Conservation (phyloP, 306 rosid species). For the Trifolium dubium region DNA sequence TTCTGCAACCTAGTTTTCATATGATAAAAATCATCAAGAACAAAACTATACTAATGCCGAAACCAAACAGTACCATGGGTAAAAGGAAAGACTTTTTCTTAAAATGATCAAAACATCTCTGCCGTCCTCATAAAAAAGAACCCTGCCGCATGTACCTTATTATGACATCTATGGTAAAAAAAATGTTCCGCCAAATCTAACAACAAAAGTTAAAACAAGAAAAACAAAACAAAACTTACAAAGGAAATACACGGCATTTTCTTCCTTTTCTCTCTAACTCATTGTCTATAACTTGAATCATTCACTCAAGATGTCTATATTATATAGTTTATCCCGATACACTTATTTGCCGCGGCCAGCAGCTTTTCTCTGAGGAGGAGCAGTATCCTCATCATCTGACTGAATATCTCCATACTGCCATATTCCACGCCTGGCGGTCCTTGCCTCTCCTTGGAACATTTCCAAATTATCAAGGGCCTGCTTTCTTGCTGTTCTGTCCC, state of each 20-base stretch:
- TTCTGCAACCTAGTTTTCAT: neutral
- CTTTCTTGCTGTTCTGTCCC: constrained; percentile 77
- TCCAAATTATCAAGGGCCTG: constrained; percentile 75
- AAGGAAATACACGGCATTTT: constrained; percentile 52
- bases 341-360: constrained; percentile 68
- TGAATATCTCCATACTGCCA: constrained; percentile 94
- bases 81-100: neutral
- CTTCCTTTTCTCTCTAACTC: constrained; percentile 46
- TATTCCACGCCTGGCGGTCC: constrained; percentile 70
- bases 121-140: constrained; percentile 38
- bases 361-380: constrained; percentile 74
- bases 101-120: constrained; percentile 46
- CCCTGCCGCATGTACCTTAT: constrained; percentile 59
- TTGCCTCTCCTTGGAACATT: constrained; percentile 78
- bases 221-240: constrained; percentile 59
- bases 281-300: constrained; percentile 52
- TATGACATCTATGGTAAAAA: constrained; percentile 47
- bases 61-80: constrained; percentile 5
- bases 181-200: constrained; percentile 53
- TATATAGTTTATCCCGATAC: constrained; percentile 36
- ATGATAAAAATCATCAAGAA: neutral
- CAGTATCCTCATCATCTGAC: constrained; percentile 85
- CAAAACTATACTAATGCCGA: neutral
- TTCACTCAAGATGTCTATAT: constrained; percentile 47
- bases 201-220: constrained; percentile 39